Percentiles rank a stretch among this genome's conserved stretches.
phyloP scores from a whole-genome alignment of 257 asterid genomes.

The Orobanche coerulescens region DNA sequence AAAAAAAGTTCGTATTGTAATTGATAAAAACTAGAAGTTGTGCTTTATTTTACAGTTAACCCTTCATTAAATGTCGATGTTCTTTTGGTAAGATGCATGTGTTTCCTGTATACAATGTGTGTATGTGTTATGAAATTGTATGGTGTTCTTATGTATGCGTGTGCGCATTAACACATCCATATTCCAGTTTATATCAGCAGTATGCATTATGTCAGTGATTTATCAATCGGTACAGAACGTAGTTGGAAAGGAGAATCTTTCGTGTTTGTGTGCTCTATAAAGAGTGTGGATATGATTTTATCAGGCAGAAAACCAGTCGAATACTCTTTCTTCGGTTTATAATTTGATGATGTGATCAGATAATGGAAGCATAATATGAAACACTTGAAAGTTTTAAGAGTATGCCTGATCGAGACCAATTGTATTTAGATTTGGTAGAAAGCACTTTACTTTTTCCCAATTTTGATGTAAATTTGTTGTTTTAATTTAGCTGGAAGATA shows the following conservation, averaged over 20 bases:
- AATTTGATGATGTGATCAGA: background rate
- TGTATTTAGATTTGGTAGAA: background rate
- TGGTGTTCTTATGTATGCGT: background rate
- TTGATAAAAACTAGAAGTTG: no score
- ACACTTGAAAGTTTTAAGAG: background rate
- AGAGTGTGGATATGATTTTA: background rate
- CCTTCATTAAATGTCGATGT: no score
- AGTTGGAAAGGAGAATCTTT: background rate
- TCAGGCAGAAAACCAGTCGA: conserved; percentile 1
- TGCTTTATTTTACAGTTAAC: no score
- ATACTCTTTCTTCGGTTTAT: background rate
- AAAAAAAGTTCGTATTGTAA: no score
- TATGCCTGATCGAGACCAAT: background rate
- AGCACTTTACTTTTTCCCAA: background rate
- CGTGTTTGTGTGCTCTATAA: background rate
- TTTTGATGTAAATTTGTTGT: background rate
- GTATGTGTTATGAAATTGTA: conserved; percentile 11
- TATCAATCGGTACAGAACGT: background rate
- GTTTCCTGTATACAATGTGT: background rate
- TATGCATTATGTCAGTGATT: conserved; percentile 3
- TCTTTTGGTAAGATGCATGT: background rate
- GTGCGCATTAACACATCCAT: no score
- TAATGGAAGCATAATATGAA: background rate
- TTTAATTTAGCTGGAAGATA: background rate
- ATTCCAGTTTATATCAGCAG: background rate